Evolutionary conservation across 177 flowering plant genomes (phyloP), one percentile per base, ranked within the genome.

Genomic region (Telopea speciosissima): DNA sequence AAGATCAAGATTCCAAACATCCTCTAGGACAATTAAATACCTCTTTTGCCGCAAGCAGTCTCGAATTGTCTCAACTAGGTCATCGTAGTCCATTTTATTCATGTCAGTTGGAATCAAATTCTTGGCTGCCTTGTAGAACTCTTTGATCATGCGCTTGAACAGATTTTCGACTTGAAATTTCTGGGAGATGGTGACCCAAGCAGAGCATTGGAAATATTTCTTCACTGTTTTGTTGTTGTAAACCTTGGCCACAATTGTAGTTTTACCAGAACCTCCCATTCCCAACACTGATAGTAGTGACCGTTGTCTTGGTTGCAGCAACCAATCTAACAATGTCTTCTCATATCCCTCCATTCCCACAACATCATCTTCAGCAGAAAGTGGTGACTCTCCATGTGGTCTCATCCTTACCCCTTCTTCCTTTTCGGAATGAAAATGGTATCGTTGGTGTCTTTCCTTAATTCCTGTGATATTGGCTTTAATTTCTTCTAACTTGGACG

Each of bases 11-110:
- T 22, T 23, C 76, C 76, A 68, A 0, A 74, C 62, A 69, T 74
- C 76, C 64, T 74, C 72, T 22, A 74, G 24, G 49, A 74, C 72
- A 36, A 74, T 52, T 45, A 74, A 3, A 22, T 62, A 74, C 68
- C 72, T 74, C 26, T 58, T 63, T 40, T 42, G 33, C 17, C 21
- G 12, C 61, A 60, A 45, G 19, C 67, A 67, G 0, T 42, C 52
- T 17, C 0, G 9, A 36, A 36, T 36, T 36, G 40, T 36, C 40
- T 16, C 40, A 1, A 66, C 25, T 26, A 8, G 9, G 7, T n/a
- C 61, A 36, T 19, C 1, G 23, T 58, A 58, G 24, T 19, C 23
- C 61, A 58, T 58, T 19, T 19, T 21, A n/a, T 58, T 24, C n/a
- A 58, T 2, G 2, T 58, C 24, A 19, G 19, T 21, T 1, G 61